phyloP scores from a whole-genome alignment of 805 yeast genomes.

The Lachancea thermotolerans region DNA sequence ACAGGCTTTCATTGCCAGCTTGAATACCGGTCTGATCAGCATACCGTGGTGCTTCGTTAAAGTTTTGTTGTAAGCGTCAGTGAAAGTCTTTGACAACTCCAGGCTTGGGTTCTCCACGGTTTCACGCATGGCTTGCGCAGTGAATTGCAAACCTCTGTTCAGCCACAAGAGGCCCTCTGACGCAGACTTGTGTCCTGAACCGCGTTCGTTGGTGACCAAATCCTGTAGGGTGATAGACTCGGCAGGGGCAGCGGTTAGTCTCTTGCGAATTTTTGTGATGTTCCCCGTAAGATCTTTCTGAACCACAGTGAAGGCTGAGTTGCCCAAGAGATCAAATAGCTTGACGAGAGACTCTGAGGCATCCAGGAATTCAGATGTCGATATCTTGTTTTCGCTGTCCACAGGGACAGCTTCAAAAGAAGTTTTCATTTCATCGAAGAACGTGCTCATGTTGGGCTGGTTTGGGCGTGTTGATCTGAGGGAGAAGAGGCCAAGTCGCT shows the following conservation, averaged over 20 bases:
- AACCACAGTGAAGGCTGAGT: slow-evolving; percentile 78
- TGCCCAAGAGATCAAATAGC: slow-evolving; percentile 74
- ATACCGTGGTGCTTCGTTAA: slow-evolving; percentile 75
- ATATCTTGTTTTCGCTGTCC: slow-evolving; percentile 49
- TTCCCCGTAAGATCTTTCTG: slow-evolving; percentile 87
- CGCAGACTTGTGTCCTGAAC: slow-evolving; percentile 60
- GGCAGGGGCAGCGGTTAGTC: slow-evolving; percentile 58
- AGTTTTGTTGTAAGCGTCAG: slow-evolving; percentile 77
- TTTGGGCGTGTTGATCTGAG: neutral
- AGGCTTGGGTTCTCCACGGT: slow-evolving; percentile 53
- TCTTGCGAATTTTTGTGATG: slow-evolving; percentile 64
- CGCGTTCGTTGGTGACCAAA: slow-evolving; percentile 65
- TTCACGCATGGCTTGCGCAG: slow-evolving; percentile 84
- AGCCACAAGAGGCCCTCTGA: slow-evolving; percentile 91
- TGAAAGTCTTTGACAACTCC: slow-evolving; percentile 73
- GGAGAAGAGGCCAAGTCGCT: no score
- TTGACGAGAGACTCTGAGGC: slow-evolving; percentile 81
- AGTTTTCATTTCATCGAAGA: slow-evolving; percentile 70
- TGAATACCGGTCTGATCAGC: slow-evolving; percentile 79
- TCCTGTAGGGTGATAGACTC: slow-evolving; percentile 66
- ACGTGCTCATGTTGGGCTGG: slow-evolving; percentile 50
- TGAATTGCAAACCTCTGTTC: slow-evolving; percentile 77
- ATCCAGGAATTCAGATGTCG: slow-evolving; percentile 69
- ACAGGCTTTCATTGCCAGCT: slow-evolving; percentile 91
- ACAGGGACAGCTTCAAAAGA: slow-evolving; percentile 73